Percentiles rank a stretch among this genome's conserved stretches.
Conservation (phyloP, 2,329 filamentous ascomycete species). For the Cercospora sp. region DNA sequence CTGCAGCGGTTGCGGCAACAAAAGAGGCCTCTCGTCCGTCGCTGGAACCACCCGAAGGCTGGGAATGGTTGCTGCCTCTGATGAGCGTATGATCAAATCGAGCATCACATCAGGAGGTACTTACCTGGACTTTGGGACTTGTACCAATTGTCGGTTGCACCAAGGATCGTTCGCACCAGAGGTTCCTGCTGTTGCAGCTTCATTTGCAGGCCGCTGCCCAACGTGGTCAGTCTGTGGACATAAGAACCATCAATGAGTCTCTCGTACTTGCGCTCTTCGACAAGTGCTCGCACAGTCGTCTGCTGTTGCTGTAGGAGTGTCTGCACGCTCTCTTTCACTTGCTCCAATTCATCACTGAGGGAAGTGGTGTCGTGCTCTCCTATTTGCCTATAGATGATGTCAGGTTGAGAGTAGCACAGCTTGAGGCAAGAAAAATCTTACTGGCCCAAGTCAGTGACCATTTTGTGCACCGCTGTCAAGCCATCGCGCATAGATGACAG, state of each 20-base stretch:
- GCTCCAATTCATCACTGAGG: neutral
- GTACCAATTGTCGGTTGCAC: neutral
- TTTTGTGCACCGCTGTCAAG: neutral
- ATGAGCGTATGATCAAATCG: neutral
- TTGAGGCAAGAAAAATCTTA: neutral
- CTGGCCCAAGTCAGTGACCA: neutral
- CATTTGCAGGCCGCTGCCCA: neutral
- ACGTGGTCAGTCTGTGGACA: neutral
- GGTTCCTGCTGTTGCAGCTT: neutral
- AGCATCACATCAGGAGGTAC: neutral
- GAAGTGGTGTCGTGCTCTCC: neutral
- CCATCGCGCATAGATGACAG: conserved; percentile 1
- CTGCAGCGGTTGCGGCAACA: neutral
- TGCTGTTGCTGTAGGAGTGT: neutral
- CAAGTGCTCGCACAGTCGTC: neutral
- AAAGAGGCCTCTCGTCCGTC: neutral
- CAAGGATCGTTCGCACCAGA: neutral
- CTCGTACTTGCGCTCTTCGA: neutral
- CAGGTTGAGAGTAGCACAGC: neutral
- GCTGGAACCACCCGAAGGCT: neutral
- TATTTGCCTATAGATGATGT: neutral
- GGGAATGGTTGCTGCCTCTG: neutral
- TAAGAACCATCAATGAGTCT: neutral
- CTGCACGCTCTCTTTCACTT: neutral
- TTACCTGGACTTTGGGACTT: neutral